These are phyloP conservation scores for Aspergillus nidulans DNA, from an alignment of 495 filamentous ascomycete genomes.

Conservation along the genomic window DNA sequence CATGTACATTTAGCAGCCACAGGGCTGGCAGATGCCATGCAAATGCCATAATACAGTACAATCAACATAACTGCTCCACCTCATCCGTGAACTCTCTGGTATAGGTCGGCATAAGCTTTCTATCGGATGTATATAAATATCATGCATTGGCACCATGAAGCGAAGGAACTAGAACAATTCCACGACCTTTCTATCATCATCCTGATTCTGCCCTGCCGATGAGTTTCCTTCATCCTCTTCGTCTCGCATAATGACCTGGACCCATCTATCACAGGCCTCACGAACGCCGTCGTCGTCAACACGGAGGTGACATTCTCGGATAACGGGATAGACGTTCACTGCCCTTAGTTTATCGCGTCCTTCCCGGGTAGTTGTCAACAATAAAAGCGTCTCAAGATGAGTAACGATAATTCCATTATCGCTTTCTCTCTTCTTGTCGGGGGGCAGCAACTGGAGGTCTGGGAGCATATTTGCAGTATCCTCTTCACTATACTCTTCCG, in stretches of 20 bases:
- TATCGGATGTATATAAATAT: too few relatives aligned
- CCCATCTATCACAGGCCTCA: conserved; percentile 82
- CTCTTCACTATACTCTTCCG: conserved; percentile 55
- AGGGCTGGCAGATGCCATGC: too few relatives aligned
- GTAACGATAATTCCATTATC: conserved; percentile 73
- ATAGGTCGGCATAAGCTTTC: too few relatives aligned
- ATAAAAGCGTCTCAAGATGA: conserved; percentile 79
- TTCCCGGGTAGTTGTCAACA: conserved; percentile 74
- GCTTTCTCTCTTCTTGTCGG: conserved; percentile 78
- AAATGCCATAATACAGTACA: too few relatives aligned
- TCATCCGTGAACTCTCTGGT: too few relatives aligned
- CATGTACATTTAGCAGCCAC: too few relatives aligned
- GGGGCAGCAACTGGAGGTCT: conserved; percentile 81
- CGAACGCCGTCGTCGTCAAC: conserved; percentile 76
- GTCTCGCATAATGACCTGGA: conserved; percentile 88
- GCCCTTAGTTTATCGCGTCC: conserved; percentile 68
- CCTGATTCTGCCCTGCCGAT: conserved; percentile 17
- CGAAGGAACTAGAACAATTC: conserved; percentile 19
- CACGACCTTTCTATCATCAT: conserved; percentile 37
- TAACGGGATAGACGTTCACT: conserved; percentile 81
- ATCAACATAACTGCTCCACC: too few relatives aligned
- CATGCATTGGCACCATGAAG: too few relatives aligned
- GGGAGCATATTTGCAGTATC: conserved; percentile 77
- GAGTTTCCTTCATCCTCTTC: conserved; percentile 42
- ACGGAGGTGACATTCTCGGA: conserved; percentile 78